Evolutionary conservation across 2,329 filamentous ascomycete genomes (phyloP).

Genomic region (Ophiostoma triangulosporum): DNA sequence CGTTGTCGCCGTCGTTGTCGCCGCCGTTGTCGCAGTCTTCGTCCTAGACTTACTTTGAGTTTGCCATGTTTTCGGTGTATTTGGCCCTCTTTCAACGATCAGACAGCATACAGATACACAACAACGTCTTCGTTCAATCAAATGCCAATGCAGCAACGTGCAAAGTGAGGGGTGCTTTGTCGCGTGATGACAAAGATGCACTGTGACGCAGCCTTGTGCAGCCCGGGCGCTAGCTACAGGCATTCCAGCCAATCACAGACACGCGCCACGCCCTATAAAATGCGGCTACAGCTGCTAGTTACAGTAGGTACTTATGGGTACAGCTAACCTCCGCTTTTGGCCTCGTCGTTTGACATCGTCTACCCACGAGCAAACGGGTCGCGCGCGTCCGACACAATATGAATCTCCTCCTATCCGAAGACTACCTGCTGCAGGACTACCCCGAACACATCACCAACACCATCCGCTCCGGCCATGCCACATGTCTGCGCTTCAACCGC

Average conservation of each 20-base stretch:
- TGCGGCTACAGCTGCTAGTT: not conserved
- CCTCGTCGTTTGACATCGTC: not conserved
- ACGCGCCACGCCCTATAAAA: not conserved
- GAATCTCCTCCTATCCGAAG: conserved; percentile 48
- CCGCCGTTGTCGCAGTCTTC: not conserved
- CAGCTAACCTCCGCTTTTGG: not conserved
- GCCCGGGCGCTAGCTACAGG: not conserved
- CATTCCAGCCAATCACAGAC: not conserved
- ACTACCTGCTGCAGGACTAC: conserved; percentile 63
- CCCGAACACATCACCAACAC: conserved; percentile 81
- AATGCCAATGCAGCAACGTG: not conserved
- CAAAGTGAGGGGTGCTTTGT: not conserved
- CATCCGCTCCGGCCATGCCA: conserved; percentile 58
- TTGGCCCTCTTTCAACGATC: too few species aligned
- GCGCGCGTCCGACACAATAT: conserved; percentile 22
- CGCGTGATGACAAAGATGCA: not conserved
- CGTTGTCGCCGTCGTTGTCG: not conserved
- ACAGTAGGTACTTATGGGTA: not conserved
- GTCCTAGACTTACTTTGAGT: conserved; percentile 17
- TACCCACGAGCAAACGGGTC: not conserved
- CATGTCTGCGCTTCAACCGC: conserved; percentile 74
- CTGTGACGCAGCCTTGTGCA: not conserved
- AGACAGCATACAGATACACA: too few species aligned
- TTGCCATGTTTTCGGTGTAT: conserved; percentile 13
- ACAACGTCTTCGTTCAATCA: not conserved